Base-by-base conservation (phyloP, 805 yeast genomes). In the Ogataea zsoltii region DNA sequence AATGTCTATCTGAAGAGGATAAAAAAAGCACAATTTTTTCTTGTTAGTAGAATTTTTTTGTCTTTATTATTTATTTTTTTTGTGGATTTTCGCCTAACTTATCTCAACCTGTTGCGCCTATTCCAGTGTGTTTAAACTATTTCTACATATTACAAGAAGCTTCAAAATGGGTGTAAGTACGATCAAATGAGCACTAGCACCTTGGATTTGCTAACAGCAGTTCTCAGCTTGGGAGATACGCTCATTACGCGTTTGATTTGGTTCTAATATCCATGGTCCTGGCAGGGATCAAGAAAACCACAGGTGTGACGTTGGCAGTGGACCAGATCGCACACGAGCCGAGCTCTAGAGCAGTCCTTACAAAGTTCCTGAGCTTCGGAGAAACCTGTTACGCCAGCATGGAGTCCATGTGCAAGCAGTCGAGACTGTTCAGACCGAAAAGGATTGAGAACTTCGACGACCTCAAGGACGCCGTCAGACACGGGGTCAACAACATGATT, bases 261-360 rank as follows among this genome's bases (percentile, higher is more conserved):
- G 79, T 91, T 3, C 71, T 91, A 46, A 70, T 88, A 7, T 87
- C 96, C 2, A 80, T 94, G 62, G 72, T 91, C 12, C 69, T 92
- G 35, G 96, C 97, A 0, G 96, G 96, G 3, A 76, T 91, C 42
- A 85, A 88, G 62, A 77, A 89, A 50, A 82, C 87, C 50, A 86
- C 96, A 0, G 97, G 97, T 0, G 71, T 83, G 67, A 63, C 49
- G 32, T 38, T 62, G 13, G 37, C 54, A n/a, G 54, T 60, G 11
- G 46, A 47, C n/a, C 33, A 45, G 42, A 54, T 49, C 62, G 82
- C 64, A 72, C 79, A 61, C 15, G 74, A 83, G 32, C 57, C 60
- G 17, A 80, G 75, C 46, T 65, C 75, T 15, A 53, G 66, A 44
- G 40, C 50, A 57, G 63, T 49, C 66, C 66, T 84, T 34, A 70